These are phyloP conservation scores for Pseudopithomyces maydicus DNA, from an alignment of 2,329 filamentous ascomycete genomes.

Conservation along the genomic window DNA sequence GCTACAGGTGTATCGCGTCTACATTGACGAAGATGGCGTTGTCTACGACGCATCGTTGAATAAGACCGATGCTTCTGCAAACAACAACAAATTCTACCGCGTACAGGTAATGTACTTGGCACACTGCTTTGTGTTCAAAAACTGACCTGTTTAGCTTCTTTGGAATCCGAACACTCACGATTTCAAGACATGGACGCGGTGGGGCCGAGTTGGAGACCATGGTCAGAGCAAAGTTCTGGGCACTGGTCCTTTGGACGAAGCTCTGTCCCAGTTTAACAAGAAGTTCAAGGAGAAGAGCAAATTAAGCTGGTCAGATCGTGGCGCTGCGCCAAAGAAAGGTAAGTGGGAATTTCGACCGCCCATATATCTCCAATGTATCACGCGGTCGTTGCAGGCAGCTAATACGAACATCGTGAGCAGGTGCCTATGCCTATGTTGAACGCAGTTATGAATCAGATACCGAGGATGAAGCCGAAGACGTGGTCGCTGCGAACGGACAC, in stretches of 20 bases:
- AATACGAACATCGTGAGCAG: not conserved
- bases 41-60: conserved; percentile 83
- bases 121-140: not conserved
- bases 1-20: conserved; percentile 55
- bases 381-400: not conserved
- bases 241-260: conserved; percentile 43
- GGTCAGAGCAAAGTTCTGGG: conserved; percentile 54
- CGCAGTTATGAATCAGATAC: conserved; percentile 74
- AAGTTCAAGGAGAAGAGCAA: conserved; percentile 65
- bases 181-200: conserved; percentile 74
- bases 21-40: conserved; percentile 67
- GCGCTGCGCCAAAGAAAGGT: conserved; percentile 59
- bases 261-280: conserved; percentile 54
- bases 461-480: conserved; percentile 52
- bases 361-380: not conserved
- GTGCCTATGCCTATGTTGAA: conserved; percentile 76
- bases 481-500: conserved; percentile 27
- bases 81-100: conserved; percentile 85
- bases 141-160: conserved; percentile 30
- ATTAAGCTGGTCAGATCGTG: conserved; percentile 56
- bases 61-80: conserved; percentile 71
- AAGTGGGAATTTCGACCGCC: conserved; percentile 41
- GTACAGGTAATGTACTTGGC: conserved; percentile 61
- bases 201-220: conserved; percentile 73
- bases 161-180: conserved; percentile 27